Evolutionary conservation across 2,329 filamentous ascomycete species (phyloP).

Genomic region (Aspergillus eucalypticola): DNA sequence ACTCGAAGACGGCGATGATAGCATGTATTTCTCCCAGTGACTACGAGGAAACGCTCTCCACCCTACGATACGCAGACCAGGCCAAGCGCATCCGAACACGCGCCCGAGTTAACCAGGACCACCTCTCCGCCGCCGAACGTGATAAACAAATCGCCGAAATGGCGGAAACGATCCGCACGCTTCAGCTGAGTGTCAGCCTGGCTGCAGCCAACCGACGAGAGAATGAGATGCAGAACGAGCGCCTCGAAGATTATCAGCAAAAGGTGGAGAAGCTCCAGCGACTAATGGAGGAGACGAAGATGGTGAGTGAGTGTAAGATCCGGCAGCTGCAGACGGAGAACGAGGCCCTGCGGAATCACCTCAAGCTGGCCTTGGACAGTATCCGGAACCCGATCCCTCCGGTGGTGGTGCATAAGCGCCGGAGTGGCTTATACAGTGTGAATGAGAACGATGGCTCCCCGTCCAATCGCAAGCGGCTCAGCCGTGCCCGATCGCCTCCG

Average conservation of each 20-base stretch:
- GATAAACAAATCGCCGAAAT: constrained; percentile 93
- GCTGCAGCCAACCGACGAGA: constrained; percentile 70
- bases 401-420: constrained; percentile 37
- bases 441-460: constrained; percentile 64
- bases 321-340: constrained; percentile 86
- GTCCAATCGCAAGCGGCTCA: constrained; percentile 47
- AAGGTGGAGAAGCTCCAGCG: constrained; percentile 88
- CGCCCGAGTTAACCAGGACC: constrained; percentile 93
- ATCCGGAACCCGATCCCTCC: constrained; percentile 85
- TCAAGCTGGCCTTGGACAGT: constrained; percentile 81
- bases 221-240: constrained; percentile 74
- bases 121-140: constrained; percentile 85
- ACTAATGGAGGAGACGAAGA: constrained; percentile 90
- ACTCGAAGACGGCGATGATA: constrained; percentile 99
- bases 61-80: constrained; percentile 93
- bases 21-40: constrained; percentile 93
- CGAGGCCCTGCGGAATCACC: constrained; percentile 80
- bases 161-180: constrained; percentile 85
- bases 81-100: constrained; percentile 95
- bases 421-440: constrained; percentile 39
- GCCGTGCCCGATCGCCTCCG: constrained; percentile 28
- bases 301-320: constrained; percentile 92
- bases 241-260: constrained; percentile 90
- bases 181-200: constrained; percentile 73
- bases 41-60: constrained; percentile 96